These are phyloP conservation scores for Adenanthera pavonina DNA, from an alignment of 306 rosid species.

Conservation along the genomic window DNA sequence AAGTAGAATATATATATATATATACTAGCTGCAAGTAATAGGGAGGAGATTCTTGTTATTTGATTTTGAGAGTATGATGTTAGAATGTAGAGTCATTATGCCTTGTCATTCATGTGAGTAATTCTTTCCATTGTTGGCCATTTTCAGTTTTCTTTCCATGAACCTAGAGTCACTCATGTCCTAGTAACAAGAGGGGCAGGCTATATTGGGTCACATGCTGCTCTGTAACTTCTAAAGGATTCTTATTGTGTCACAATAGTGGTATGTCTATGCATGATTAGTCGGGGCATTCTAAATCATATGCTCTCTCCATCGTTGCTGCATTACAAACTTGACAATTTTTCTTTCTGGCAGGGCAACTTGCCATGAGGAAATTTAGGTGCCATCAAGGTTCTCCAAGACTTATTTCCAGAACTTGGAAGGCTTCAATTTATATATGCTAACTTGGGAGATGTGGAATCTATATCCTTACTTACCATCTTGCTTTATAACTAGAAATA, in stretches of 20 bases:
- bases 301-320: not conserved
- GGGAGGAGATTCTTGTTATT: constrained; percentile 1
- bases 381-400: constrained; percentile 86
- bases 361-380: constrained; percentile 94
- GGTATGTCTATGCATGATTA: constrained; percentile 57
- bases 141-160: constrained; percentile 73
- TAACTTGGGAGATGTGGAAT: constrained; percentile 83
- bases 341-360: constrained; percentile 70
- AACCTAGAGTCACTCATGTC: constrained; percentile 86
- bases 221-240: constrained; percentile 79
- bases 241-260: constrained; percentile 90
- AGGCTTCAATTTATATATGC: constrained; percentile 96
- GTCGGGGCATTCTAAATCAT: constrained; percentile 15
- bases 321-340: constrained; percentile 6
- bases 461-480: constrained; percentile 78
- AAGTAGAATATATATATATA: no score
- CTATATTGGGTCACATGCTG: constrained; percentile 91
- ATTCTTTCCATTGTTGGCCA: constrained; percentile 15
- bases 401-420: constrained; percentile 81
- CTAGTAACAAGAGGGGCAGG: constrained; percentile 99
- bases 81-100: not conserved
- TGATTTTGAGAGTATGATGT: not conserved
- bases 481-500: constrained; percentile 22
- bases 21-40: not conserved
- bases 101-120: constrained; percentile 18